Evolutionary conservation across 2,329 filamentous ascomycete genomes (phyloP), one percentile per base, ranked within the genome.

Genomic region (Drechslera avenae): DNA sequence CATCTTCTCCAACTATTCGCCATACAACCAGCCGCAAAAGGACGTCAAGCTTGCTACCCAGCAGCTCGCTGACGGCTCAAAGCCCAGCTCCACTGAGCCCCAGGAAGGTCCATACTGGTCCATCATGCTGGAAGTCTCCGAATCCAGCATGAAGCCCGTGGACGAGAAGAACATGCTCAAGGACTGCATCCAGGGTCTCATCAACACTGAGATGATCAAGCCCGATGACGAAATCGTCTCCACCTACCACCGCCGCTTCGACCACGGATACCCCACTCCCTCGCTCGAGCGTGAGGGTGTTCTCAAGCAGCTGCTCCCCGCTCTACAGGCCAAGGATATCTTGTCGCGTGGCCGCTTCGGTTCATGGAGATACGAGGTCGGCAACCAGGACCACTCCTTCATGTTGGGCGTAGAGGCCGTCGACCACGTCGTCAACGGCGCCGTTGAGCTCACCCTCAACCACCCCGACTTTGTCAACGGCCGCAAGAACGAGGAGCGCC

Each of bases 1-100:
- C 72, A 97, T 99, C 80, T 99, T 99, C 86, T 97, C 93, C 78
- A 99, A 99, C 85, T 99, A 99, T 84, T 97, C 94, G 17, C 94
- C 93, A 45, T 87, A 96, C 85, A 99, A 99, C 83, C 94, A 97
- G 80, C 94, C 94, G 28, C 81, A 89, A 62, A 81, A 86, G 52
- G 86, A 87, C 50, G 87, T 83, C 72, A 94, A 96, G 83, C 86
- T 99, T 49, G 85, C 91, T 32, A 97, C 94, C 17, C 79, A 91
- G 64, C 89, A 92, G 75, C 83, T 92, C 34, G 94, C 89, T 50
- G 83, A 97, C 68, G 94, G 94, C 74, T 89, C 86, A 76, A 90
- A 91, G 79, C 84, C 91, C 50, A 76, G 81, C 56, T 89, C 85
- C 64, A 81, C 81, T 42, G 86, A 89, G 69, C 78, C 90, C 54